These are phyloP conservation scores for Linnemannia exigua DNA, from an alignment of 192 early-diverging fungal genomes.

Conservation along the genomic window DNA sequence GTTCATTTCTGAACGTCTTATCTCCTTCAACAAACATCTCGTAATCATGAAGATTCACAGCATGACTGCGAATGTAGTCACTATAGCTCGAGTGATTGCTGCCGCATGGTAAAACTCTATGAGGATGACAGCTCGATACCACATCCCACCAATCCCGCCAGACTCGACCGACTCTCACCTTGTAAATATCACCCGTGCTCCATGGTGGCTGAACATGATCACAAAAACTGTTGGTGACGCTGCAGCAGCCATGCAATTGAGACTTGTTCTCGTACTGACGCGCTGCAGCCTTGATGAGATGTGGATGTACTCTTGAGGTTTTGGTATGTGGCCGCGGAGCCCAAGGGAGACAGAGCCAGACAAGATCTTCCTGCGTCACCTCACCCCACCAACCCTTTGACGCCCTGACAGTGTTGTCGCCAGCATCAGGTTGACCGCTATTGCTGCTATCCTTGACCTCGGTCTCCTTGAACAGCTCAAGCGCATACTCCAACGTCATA, in stretches of 20 bases:
- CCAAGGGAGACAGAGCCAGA: constrained; percentile 8
- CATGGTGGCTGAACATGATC: background rate
- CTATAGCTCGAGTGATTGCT: no score
- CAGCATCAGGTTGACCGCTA: no score
- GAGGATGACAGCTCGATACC: background rate
- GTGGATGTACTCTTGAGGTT: background rate
- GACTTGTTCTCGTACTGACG: background rate
- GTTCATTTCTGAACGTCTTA: background rate
- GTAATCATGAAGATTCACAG: background rate
- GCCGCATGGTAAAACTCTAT: background rate
- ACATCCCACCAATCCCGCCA: background rate
- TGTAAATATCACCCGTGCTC: background rate
- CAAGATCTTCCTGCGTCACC: background rate
- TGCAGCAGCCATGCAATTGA: background rate
- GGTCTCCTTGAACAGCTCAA: no score
- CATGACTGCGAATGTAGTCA: background rate
- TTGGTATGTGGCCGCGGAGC: background rate
- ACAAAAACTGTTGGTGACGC: no score
- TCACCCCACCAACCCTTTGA: background rate
- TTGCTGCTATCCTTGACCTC: no score
- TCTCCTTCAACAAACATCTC: background rate
- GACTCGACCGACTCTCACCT: background rate
- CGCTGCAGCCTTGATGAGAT: background rate
- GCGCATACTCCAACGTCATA: no score
- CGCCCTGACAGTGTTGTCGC: background rate